Base-by-base conservation (phyloP, 306 rosid species). In the Begonia fuchsioides region DNA sequence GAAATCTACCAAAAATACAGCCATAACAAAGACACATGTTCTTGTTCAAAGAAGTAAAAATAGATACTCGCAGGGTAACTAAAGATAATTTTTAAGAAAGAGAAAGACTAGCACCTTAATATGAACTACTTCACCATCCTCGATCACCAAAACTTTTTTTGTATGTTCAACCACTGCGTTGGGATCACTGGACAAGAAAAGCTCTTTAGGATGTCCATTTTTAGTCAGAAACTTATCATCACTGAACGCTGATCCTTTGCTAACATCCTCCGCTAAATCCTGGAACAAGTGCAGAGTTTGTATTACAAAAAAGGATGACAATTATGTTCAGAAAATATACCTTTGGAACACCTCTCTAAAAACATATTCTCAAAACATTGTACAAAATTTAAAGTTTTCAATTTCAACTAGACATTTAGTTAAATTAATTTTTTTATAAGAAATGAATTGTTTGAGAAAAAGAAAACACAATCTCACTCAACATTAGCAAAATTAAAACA, bases 51-150 rank as follows among this genome's bases (percentile, higher is more conserved):
- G 35, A 26, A 26, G 7, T 26, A 26, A 26, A 15, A 47, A 16
- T 19, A 17, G 39, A 12, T 41, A 43, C n/a, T 13, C 40, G 19
- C 14, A 61, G 46, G 12, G 10, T 2, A 15, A 43, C 8, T 6
- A 46, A 39, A 43, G 1, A 12, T 12, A 40, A 20, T 39, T 12
- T 10, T 11, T 46, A 1, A 11, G 13, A 32, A 40, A 35, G 20
- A 17, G 51, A 38, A 55, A 62, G 46, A 43, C 49, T 17, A 57
- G 64, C 66, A 90, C 97, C 97, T 81, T 90, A 43, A 90, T 75
- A 77, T 90, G 97, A 54, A 90, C 92, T 16, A 90, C 92, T 84
- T 90, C 97, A 55, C 79, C 92, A 71, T 90, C 97, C 78, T 84
- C 94, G 56, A 90, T 90, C 61, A 79, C 95, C 66, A 90, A 72